Conservation (phyloP, 2,329 filamentous ascomycete genomes). For the Aspergillus viridinutans region DNA sequence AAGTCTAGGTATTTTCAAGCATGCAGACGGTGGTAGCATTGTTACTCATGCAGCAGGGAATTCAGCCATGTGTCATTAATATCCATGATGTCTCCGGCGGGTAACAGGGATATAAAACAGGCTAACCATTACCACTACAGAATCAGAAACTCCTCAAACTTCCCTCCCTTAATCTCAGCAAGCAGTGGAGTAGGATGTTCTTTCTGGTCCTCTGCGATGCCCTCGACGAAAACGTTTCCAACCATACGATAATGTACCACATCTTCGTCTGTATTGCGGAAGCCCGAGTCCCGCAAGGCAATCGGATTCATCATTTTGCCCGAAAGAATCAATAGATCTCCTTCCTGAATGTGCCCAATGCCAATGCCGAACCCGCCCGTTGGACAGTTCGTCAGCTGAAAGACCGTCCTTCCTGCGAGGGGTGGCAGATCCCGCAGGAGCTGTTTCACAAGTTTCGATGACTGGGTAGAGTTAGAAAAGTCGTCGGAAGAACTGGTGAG, state of each 20-base stretch:
- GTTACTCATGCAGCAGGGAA: too few relatives aligned
- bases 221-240: slow-evolving; percentile 4
- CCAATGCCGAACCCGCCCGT: slow-evolving; percentile 2
- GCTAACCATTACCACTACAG: neutral
- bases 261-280: neutral
- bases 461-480: neutral
- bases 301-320: slow-evolving; percentile 3
- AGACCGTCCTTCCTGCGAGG: neutral
- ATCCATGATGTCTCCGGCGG: too few relatives aligned
- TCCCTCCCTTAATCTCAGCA: neutral
- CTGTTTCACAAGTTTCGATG: neutral
- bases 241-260: slow-evolving; percentile 2
- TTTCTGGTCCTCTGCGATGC: slow-evolving; percentile 3
- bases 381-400: neutral
- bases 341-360: slow-evolving; percentile 1
- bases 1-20: too few relatives aligned
- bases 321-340: slow-evolving; percentile 3
- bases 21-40: too few relatives aligned
- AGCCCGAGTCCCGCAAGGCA: neutral
- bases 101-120: too few relatives aligned
- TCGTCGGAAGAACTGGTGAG: neutral
- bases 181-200: slow-evolving; percentile 1
- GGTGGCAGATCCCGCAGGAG: neutral
- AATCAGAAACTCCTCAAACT: slow-evolving; percentile 1
- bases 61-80: too few relatives aligned